phyloP scores from a whole-genome alignment of 2,329 filamentous ascomycete species.

The Tolypocladium cylindrosporum region DNA sequence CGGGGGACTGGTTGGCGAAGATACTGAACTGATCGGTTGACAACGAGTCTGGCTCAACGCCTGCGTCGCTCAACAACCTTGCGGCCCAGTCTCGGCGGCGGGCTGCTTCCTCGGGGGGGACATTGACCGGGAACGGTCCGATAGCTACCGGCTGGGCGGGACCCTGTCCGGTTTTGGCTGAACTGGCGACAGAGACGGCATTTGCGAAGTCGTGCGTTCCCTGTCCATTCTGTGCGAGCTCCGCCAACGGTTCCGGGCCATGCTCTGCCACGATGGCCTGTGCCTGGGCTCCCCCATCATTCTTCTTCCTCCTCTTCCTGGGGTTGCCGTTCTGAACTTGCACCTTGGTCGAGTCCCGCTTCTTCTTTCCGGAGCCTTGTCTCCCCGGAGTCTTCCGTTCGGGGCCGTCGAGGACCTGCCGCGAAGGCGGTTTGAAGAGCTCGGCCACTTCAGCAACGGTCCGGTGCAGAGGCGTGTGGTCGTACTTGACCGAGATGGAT shows the following conservation, averaged over 20 bases:
- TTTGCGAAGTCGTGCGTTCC: constrained; percentile 2
- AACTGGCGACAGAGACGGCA: not conserved
- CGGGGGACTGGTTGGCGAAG: constrained; percentile 48
- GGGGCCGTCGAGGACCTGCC: constrained; percentile 13
- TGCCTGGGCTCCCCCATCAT: constrained; percentile 9
- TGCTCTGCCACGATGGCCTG: not conserved
- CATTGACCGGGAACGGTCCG: constrained; percentile 18
- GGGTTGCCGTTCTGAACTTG: constrained; percentile 14
- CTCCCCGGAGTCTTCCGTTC: constrained; percentile 15
- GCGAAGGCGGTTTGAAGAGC: constrained; percentile 34
- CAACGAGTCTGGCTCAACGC: constrained; percentile 41
- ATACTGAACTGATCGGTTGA: constrained; percentile 48
- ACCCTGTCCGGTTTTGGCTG: constrained; percentile 1
- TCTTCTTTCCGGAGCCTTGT: constrained; percentile 17
- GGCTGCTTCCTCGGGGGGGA: constrained; percentile 35
- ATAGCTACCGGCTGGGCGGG: constrained; percentile 6
- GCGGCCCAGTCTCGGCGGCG: constrained; percentile 38
- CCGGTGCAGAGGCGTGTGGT: constrained; percentile 46
- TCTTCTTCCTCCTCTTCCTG: constrained; percentile 18
- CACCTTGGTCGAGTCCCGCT: constrained; percentile 10
- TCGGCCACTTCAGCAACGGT: constrained; percentile 41
- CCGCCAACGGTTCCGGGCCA: not conserved
- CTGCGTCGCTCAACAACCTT: constrained; percentile 33
- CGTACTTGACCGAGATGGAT: constrained; percentile 41
- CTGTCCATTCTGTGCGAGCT: constrained; percentile 1